A percentile compares a stretch with the other conserved stretches of the same genome.
Conservation (phyloP, 2,329 filamentous ascomycete genomes). For the Botrytis medusae region DNA sequence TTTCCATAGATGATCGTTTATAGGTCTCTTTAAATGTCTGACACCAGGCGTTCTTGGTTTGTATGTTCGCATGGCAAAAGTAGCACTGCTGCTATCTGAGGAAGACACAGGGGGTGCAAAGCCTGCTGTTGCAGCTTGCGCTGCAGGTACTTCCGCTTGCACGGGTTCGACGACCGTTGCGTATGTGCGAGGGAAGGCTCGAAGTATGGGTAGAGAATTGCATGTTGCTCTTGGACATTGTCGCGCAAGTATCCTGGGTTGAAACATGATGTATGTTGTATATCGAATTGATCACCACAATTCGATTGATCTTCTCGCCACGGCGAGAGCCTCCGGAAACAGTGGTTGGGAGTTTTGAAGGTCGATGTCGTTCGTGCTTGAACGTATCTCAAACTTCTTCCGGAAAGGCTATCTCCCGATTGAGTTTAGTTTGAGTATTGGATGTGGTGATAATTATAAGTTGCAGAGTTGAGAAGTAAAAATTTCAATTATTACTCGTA, state of each 20-base stretch:
- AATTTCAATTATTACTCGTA: background rate
- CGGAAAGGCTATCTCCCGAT: constrained; percentile 14
- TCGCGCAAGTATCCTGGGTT: constrained; percentile 60
- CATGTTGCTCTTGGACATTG: constrained; percentile 45
- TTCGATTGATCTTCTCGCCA: constrained; percentile 24
- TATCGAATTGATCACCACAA: constrained; percentile 17
- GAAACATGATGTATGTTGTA: constrained; percentile 53
- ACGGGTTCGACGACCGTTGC: constrained; percentile 47
- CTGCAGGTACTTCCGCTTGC: constrained; percentile 41
- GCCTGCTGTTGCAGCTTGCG: constrained; percentile 41
- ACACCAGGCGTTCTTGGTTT: constrained; percentile 91
- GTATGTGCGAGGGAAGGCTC: constrained; percentile 51
- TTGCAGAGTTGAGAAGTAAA: background rate
- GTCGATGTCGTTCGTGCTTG: constrained; percentile 19
- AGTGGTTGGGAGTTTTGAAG: constrained; percentile 9
- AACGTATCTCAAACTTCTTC: constrained; percentile 20
- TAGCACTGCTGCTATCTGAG: constrained; percentile 42
- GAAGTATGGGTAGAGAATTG: constrained; percentile 48
- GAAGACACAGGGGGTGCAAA: constrained; percentile 48
- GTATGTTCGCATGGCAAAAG: constrained; percentile 69
- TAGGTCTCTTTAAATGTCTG: constrained; percentile 84
- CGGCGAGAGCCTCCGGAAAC: constrained; percentile 17
- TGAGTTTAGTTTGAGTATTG: constrained; percentile 14
- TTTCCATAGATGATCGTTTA: constrained; percentile 98
- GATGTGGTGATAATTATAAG: background rate